A percentile compares a stretch with the other conserved stretches of the same genome.
phyloP scores from a whole-genome alignment of 257 asterid species.

The Nicotiana noctiflora region DNA sequence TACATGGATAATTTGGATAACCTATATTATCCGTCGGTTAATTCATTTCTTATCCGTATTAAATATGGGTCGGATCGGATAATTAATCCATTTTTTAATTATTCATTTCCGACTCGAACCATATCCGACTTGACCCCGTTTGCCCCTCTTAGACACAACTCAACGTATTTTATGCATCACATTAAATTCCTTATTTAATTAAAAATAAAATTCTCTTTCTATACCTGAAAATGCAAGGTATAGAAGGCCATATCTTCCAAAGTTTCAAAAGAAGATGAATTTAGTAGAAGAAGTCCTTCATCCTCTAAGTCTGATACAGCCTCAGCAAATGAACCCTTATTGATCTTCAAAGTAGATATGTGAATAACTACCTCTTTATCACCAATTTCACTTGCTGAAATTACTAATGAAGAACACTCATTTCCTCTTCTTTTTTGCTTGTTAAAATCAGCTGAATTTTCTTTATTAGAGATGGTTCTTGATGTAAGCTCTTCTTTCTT shows the following conservation, averaged over 20 bases:
- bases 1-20: too few species aligned
- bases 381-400: conserved; percentile 4
- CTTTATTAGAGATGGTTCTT: not conserved
- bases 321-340: conserved; percentile 7
- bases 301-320: conserved; percentile 8
- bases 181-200: too few species aligned
- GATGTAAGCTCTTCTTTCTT: conserved; percentile 11
- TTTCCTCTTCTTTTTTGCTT: not conserved
- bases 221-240: conserved; percentile 18
- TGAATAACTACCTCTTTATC: conserved; percentile 4
- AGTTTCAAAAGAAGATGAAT: conserved; percentile 6
- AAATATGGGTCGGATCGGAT: too few species aligned
- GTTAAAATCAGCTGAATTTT: not conserved
- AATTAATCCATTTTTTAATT: too few species aligned
- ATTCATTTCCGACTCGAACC: too few species aligned
- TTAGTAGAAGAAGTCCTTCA: conserved; percentile 7
- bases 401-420: not conserved
- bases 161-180: too few species aligned
- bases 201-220: too few species aligned
- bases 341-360: conserved; percentile 1
- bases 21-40: too few species aligned
- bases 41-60: too few species aligned
- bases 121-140: too few species aligned
- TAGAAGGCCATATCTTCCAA: not conserved
- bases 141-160: too few species aligned